A percentile compares a stretch with the other conserved stretches of the same genome.
phyloP scores from a whole-genome alignment of 495 filamentous ascomycete genomes.

The Penicillium desertorum region DNA sequence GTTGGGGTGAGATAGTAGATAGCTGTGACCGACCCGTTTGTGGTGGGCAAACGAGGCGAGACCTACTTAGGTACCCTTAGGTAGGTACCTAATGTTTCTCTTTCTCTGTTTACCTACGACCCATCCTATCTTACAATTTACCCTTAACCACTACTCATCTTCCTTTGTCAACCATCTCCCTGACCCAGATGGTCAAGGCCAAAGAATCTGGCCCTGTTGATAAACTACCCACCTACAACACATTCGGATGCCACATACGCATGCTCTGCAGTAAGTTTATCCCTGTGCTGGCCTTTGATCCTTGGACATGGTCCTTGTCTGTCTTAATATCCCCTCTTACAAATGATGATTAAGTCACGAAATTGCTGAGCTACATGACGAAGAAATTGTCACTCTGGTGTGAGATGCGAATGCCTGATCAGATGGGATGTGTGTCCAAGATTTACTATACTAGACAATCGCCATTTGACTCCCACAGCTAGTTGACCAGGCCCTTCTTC shows the following conservation, averaged over 20 bases:
- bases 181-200: not conserved
- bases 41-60: not conserved
- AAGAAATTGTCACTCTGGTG: slow-evolving; percentile 4
- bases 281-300: not conserved
- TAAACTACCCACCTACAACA: not conserved
- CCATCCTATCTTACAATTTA: not conserved
- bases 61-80: not conserved
- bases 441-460: not conserved
- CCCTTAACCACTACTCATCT: not conserved
- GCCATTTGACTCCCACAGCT: not conserved
- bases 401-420: not conserved
- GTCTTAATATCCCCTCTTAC: not conserved
- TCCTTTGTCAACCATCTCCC: not conserved
- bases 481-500: not conserved
- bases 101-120: not conserved
- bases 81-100: not conserved
- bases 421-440: too few relatives aligned
- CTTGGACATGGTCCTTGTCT: not conserved
- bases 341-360: not conserved
- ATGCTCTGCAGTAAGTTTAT: not conserved
- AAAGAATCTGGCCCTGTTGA: not conserved
- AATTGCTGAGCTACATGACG: not conserved
- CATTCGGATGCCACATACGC: not conserved
- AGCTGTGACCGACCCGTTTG: not conserved
- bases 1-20: not conserved